Evolutionary conservation across 2,329 filamentous ascomycete species (phyloP).

Genomic region (Trichoderma atroviride): DNA sequence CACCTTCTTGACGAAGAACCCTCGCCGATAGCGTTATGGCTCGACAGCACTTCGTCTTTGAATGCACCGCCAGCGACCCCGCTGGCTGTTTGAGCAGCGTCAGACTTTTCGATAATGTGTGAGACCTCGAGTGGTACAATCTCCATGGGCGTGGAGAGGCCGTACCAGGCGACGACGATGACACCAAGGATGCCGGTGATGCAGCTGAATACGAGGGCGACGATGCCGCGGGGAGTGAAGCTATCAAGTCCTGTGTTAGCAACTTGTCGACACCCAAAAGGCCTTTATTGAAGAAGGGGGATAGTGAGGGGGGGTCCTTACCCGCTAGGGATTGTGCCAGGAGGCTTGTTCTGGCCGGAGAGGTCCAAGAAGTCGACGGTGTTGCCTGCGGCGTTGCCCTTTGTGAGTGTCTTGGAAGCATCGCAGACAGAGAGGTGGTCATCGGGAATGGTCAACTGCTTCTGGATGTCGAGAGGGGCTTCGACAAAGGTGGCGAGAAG

Average conservation of each 20-base stretch:
- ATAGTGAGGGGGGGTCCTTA: slow-evolving; percentile 36
- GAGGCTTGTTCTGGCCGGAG: slow-evolving; percentile 59
- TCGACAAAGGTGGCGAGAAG: slow-evolving; percentile 67
- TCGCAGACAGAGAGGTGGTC: slow-evolving; percentile 62
- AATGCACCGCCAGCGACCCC: not conserved
- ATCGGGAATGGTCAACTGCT: slow-evolving; percentile 60
- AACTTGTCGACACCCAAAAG: not conserved
- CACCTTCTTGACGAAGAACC: not conserved
- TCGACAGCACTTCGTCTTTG: not conserved
- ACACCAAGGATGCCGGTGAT: slow-evolving; percentile 70
- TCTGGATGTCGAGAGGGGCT: slow-evolving; percentile 64
- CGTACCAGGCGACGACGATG: slow-evolving; percentile 68
- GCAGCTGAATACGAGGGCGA: slow-evolving; percentile 74
- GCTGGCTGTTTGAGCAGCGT: not conserved
- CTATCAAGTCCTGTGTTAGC: slow-evolving; percentile 34
- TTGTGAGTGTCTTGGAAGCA: slow-evolving; percentile 51
- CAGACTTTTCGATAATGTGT: slow-evolving; percentile 24
- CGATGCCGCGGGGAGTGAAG: slow-evolving; percentile 70
- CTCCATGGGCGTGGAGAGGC: slow-evolving; percentile 37
- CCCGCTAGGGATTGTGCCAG: slow-evolving; percentile 63
- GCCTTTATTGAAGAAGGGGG: not conserved
- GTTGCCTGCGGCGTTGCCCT: slow-evolving; percentile 77
- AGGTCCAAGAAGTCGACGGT: slow-evolving; percentile 65
- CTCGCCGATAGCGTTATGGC: not conserved
- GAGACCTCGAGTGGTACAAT: slow-evolving; percentile 24